A percentile compares a stretch with the other conserved stretches of the same genome.
phyloP scores from a whole-genome alignment of 2,329 filamentous ascomycete species.

The Fusarium sp. region DNA sequence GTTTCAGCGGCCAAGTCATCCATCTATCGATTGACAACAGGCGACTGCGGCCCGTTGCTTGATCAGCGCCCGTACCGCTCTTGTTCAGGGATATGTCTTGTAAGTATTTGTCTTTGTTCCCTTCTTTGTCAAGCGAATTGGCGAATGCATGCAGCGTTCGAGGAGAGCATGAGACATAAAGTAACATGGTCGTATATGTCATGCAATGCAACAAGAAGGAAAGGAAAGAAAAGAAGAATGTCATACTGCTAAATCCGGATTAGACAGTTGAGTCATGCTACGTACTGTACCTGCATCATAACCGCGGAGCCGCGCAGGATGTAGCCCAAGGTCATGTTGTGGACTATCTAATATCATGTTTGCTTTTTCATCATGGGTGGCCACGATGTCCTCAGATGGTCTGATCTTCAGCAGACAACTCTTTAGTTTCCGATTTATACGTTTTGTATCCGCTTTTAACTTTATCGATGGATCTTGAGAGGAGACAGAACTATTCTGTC shows the following conservation, averaged over 20 bases:
- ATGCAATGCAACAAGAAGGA: background rate
- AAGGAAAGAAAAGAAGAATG: background rate
- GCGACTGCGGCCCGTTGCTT: conserved; percentile 19
- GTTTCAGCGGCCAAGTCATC: too few species aligned
- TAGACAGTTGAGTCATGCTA: background rate
- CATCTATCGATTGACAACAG: background rate
- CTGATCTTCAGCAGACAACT: conserved; percentile 20
- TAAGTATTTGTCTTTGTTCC: background rate
- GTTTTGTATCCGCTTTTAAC: background rate
- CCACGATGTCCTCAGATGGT: conserved; percentile 23
- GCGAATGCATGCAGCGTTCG: too few species aligned
- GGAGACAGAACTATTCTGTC: conserved; percentile 20
- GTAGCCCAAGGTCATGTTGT: conserved; percentile 1
- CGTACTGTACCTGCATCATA: conserved; percentile 28
- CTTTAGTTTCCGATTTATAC: background rate
- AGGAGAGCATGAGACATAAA: too few species aligned
- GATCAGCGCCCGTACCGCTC: conserved; percentile 16
- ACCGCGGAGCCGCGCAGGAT: background rate
- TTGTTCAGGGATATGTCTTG: background rate
- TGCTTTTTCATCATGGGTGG: conserved; percentile 39
- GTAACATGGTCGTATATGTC: background rate
- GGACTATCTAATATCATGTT: conserved; percentile 13
- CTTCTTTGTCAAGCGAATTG: too few species aligned
- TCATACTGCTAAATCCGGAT: background rate
- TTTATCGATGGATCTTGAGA: background rate